Base-by-base conservation (phyloP, 306 rosid genomes). In the Herpetospermum pedunculosum region DNA sequence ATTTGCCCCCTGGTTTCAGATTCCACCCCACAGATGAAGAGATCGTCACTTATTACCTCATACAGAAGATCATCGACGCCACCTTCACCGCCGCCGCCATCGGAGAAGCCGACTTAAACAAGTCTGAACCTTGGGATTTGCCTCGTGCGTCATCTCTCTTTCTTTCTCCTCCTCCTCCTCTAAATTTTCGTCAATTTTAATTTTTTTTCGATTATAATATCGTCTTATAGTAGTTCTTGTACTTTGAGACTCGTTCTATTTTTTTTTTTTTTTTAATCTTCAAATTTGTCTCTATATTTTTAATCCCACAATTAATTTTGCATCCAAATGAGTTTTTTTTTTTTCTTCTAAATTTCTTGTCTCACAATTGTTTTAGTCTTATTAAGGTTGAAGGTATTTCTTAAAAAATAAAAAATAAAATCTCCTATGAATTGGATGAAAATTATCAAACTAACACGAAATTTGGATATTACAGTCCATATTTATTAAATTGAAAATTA, bases 21-120 rank as follows among this genome's bases (percentile, higher is more conserved):
- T 94, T 94, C 77, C 99, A 94, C 62, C 97, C 99, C 5, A 91
- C 97, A 0, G 99, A 94, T 60, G 97, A 88, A 19, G 99, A 94
- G 79, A 85, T 94, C 80, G 84, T 94, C 2, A 80, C 86, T 48
- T 38, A 0, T 72, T 94, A 94, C 79, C 92, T 94, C 0, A 83
- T 83, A 0, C 82, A 84, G 70, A 94, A 94, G 80, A 96, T 88
- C 0, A 38, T 81, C 53, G 73, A 94, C 67, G 65, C 88, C 72
- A 32, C 58, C 63, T 91, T 94, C 91, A 74, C 73, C 65, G 93
- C 99, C 38, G 72, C 77, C 53, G 99, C 99, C 18, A 76, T 94
- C 16, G 99, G 90, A 4, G 97, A 91, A 68, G 99, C 92, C 46
- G 99, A 94, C 86, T 79, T 94, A 63, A 91, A 91, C 70, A 94